A percentile compares a stretch with the other conserved stretches of the same genome.
These are phyloP conservation scores for Leucogyrophana mollusca DNA, from an alignment of 768 basidiomycete genomes.

Conservation along the genomic window DNA sequence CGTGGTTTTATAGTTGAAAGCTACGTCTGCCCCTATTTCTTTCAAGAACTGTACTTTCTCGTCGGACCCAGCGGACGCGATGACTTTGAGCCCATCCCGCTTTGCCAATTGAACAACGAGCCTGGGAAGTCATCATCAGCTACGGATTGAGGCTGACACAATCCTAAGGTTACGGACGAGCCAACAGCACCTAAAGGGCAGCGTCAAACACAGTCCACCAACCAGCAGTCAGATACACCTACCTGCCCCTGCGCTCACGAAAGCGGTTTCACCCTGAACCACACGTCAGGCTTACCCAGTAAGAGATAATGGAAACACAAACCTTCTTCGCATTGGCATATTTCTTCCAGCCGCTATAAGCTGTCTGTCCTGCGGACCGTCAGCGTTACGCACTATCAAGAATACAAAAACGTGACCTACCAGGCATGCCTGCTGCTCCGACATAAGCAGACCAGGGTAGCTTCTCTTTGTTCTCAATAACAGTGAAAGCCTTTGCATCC, in stretches of 20 bases:
- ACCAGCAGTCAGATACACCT: too few species aligned
- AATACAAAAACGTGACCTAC: too few species aligned
- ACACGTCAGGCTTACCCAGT: background rate
- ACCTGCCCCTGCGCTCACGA: conserved; percentile 40
- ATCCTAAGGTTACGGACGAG: conserved; percentile 44
- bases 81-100: conserved; percentile 56
- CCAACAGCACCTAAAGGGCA: conserved; percentile 57
- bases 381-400: too few species aligned
- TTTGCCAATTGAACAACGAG: conserved; percentile 54
- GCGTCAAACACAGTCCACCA: too few species aligned
- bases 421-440: conserved; percentile 31
- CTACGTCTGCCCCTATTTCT: conserved; percentile 61
- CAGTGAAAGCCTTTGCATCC: background rate
- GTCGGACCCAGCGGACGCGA: conserved; percentile 69
- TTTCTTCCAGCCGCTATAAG: conserved; percentile 27
- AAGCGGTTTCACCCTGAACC: conserved; percentile 46
- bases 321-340: conserved; percentile 39
- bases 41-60: conserved; percentile 66
- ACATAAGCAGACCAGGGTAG: conserved; percentile 30
- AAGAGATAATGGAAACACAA: conserved; percentile 5
- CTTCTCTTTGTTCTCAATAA: conserved; percentile 25
- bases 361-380: conserved; percentile 21
- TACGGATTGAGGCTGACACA: background rate
- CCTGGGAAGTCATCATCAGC: conserved; percentile 21
- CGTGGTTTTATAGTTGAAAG: conserved; percentile 72